Percentiles rank a stretch among this genome's conserved stretches.
Conservation (phyloP, 2,329 filamentous ascomycete genomes). For the Cadophora gregata region DNA sequence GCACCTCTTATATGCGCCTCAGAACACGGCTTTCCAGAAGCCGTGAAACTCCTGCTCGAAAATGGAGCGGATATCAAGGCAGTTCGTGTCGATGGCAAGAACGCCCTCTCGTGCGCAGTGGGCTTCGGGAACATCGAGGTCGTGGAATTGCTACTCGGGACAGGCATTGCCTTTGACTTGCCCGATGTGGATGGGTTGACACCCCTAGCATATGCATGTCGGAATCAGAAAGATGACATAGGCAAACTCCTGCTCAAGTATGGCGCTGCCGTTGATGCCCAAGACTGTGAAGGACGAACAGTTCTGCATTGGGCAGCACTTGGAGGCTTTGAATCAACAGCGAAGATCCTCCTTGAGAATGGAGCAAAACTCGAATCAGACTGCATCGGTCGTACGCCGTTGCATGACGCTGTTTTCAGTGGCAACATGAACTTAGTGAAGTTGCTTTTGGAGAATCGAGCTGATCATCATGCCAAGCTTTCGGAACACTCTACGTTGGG, state of each 20-base stretch:
- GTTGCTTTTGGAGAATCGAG: background rate
- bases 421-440: background rate
- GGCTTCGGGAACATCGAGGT: background rate
- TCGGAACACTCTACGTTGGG: background rate
- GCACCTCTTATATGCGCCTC: background rate
- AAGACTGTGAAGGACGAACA: background rate
- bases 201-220: background rate
- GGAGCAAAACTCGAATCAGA: background rate
- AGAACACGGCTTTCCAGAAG: background rate
- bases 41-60: background rate
- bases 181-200: background rate
- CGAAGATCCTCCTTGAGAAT: background rate
- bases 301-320: background rate
- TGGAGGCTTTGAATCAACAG: background rate
- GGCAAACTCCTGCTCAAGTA: background rate
- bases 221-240: background rate
- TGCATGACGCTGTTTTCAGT: conserved; percentile 1
- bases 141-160: background rate
- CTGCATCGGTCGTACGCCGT: background rate
- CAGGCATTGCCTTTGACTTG: background rate
- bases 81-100: background rate
- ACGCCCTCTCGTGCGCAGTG: background rate
- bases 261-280: background rate
- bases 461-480: background rate
- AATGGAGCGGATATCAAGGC: background rate